These are phyloP conservation scores for Pythium apleroticum DNA, from an alignment of 352 stramenopile species.

Conservation along the genomic window DNA sequence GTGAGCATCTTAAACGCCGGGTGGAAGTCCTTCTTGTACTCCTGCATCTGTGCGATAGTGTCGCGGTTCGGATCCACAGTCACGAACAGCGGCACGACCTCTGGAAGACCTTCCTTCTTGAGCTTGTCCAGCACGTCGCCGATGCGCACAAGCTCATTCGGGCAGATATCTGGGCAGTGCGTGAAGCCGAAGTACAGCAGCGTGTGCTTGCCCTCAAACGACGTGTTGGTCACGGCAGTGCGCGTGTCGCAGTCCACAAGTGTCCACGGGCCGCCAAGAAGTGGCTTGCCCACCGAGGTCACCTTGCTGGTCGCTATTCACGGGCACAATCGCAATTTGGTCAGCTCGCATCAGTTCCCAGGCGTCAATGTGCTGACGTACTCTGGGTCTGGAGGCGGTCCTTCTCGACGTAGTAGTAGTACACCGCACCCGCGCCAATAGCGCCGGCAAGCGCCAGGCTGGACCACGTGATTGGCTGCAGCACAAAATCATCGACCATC, in stretches of 20 bases:
- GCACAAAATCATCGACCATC: slow-evolving; percentile 1
- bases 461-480: slow-evolving; percentile 84
- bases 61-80: slow-evolving; percentile 97
- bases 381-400: slow-evolving; percentile 84
- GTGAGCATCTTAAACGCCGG: slow-evolving; percentile 89
- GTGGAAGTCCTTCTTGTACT: slow-evolving; percentile 94
- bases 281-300: slow-evolving; percentile 87
- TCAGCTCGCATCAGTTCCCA: neutral
- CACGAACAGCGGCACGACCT: slow-evolving; percentile 95
- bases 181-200: slow-evolving; percentile 99
- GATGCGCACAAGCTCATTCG: slow-evolving; percentile 98
- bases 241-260: slow-evolving; percentile 91
- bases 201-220: slow-evolving; percentile 93
- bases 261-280: slow-evolving; percentile 91
- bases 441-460: slow-evolving; percentile 72
- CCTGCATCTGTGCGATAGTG: slow-evolving; percentile 94
- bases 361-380: slow-evolving; percentile 25
- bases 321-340: neutral
- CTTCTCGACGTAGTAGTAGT: slow-evolving; percentile 91
- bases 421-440: slow-evolving; percentile 69
- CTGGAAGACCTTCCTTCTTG: slow-evolving; percentile 51
- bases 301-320: slow-evolving; percentile 79
- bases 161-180: slow-evolving; percentile 99
- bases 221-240: slow-evolving; percentile 87
- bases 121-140: slow-evolving; percentile 94